A percentile compares a stretch with the other conserved stretches of the same genome.
These are phyloP conservation scores for Apiospora sp. DNA, from an alignment of 2,329 filamentous ascomycete genomes.

Conservation along the genomic window DNA sequence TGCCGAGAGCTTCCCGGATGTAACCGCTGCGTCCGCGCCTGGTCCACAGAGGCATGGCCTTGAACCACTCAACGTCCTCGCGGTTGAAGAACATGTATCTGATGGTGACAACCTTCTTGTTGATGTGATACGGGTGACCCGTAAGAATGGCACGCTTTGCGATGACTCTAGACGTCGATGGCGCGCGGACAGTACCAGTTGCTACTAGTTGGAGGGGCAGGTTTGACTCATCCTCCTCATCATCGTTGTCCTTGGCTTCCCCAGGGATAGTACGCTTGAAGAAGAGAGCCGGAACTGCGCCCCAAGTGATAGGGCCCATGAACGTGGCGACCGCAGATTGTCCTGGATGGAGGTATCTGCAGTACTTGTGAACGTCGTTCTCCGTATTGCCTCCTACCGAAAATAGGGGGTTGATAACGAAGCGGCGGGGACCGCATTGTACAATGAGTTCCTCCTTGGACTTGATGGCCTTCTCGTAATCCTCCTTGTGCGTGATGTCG, in stretches of 20 bases:
- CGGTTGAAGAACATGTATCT: conserved; percentile 99
- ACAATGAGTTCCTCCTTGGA: conserved; percentile 92
- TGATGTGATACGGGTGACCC: conserved; percentile 97
- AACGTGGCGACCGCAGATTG: conserved; percentile 89
- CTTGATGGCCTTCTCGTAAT: conserved; percentile 79
- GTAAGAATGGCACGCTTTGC: conserved; percentile 95
- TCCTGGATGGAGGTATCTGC: conserved; percentile 89
- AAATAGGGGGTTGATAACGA: conserved; percentile 89
- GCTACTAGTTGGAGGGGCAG: conserved; percentile 75
- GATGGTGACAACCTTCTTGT: conserved; percentile 96
- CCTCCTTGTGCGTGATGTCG: conserved; percentile 84
- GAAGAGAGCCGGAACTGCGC: conserved; percentile 87
- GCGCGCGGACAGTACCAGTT: conserved; percentile 86
- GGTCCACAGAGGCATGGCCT: conserved; percentile 94
- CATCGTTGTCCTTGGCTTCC: conserved; percentile 51
- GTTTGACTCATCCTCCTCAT: conserved; percentile 50
- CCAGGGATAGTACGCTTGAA: conserved; percentile 70
- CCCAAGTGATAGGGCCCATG: conserved; percentile 91
- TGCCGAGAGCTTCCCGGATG: conserved; percentile 93
- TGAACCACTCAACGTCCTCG: conserved; percentile 97
- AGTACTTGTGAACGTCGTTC: conserved; percentile 97
- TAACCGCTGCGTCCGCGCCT: conserved; percentile 86
- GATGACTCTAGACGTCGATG: conserved; percentile 79
- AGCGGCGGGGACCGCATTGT: conserved; percentile 87
- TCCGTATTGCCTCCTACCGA: conserved; percentile 89